phyloP scores from a whole-genome alignment of 768 basidiomycete genomes.

The Leucocoprinus birnbaumii region DNA sequence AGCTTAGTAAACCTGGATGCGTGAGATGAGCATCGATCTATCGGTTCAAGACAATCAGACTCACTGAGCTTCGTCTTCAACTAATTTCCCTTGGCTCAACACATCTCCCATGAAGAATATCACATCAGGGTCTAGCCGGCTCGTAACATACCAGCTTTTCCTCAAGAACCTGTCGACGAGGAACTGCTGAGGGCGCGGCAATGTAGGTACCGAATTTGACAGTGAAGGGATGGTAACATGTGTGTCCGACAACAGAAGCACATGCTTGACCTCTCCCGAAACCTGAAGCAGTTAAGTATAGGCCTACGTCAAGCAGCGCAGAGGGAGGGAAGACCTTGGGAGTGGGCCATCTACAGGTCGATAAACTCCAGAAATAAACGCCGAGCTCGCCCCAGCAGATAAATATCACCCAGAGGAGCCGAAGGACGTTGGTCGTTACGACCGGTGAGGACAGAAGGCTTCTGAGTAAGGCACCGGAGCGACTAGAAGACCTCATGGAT shows the following conservation, averaged over 20 bases:
- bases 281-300: constrained; percentile 11
- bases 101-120: constrained; percentile 82
- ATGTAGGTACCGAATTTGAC: constrained; percentile 38
- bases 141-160: constrained; percentile 68
- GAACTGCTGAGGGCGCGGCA: constrained; percentile 36
- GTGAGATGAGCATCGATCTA: not conserved
- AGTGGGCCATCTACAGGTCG: constrained; percentile 60
- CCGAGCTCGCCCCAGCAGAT: constrained; percentile 69
- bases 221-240: constrained; percentile 49
- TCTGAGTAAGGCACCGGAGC: not conserved
- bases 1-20: constrained; percentile 57
- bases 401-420: constrained; percentile 49
- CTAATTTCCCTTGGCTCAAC: constrained; percentile 60
- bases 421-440: constrained; percentile 38
- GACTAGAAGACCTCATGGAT: constrained; percentile 3
- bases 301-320: not conserved
- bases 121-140: constrained; percentile 52
- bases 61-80: constrained; percentile 43
- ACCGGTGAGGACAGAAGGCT: constrained; percentile 23
- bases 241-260: constrained; percentile 69
- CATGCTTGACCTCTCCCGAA: constrained; percentile 28
- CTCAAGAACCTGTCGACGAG: constrained; percentile 58
- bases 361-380: constrained; percentile 55
- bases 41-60: constrained; percentile 11
- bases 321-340: constrained; percentile 14